A percentile compares a stretch with the other conserved stretches of the same genome.
These are phyloP conservation scores for Pisolithus thermaeus DNA, from an alignment of 1,284 basidiomycete genomes.

Conservation along the genomic window DNA sequence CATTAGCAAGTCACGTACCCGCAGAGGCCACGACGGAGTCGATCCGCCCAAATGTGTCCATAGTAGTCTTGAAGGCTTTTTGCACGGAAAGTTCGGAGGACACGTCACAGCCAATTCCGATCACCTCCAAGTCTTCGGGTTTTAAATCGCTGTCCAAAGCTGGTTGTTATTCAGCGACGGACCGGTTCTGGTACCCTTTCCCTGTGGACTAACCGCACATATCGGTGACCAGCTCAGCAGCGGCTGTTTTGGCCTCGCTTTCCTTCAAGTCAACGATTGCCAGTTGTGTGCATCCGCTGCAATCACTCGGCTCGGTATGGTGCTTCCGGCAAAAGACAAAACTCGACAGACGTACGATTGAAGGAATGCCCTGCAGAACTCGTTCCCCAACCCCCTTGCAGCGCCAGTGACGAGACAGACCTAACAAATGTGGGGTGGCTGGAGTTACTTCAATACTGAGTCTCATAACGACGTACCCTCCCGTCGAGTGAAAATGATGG, in stretches of 20 bases:
- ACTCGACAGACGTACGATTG: conserved; percentile 58
- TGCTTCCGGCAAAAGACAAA: neutral
- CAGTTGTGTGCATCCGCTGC: conserved; percentile 76
- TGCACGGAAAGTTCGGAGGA: conserved; percentile 78
- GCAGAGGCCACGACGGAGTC: conserved; percentile 88
- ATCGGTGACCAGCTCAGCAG: conserved; percentile 61
- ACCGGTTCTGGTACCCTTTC: conserved; percentile 9
- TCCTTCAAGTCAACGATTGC: conserved; percentile 83
- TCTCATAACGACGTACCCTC: conserved; percentile 41
- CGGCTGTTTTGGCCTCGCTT: conserved; percentile 67
- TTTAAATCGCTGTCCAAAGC: conserved; percentile 53
- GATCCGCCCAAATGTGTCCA: conserved; percentile 75
- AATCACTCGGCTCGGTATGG: conserved; percentile 4
- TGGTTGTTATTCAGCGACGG: conserved; percentile 32
- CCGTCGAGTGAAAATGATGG: conserved; percentile 63
- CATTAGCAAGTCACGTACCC: conserved; percentile 41
- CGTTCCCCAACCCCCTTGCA: conserved; percentile 82
- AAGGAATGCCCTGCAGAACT: conserved; percentile 86
- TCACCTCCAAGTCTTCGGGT: conserved; percentile 59
- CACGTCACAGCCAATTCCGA: conserved; percentile 86
- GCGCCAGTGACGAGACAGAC: conserved; percentile 94
- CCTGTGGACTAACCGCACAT: conserved; percentile 40
- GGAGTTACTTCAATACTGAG: neutral
- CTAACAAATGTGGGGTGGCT: conserved; percentile 33
- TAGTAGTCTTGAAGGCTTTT: conserved; percentile 61